phyloP scores from a whole-genome alignment of 1,284 basidiomycete species.

The Fomes fomentarius region DNA sequence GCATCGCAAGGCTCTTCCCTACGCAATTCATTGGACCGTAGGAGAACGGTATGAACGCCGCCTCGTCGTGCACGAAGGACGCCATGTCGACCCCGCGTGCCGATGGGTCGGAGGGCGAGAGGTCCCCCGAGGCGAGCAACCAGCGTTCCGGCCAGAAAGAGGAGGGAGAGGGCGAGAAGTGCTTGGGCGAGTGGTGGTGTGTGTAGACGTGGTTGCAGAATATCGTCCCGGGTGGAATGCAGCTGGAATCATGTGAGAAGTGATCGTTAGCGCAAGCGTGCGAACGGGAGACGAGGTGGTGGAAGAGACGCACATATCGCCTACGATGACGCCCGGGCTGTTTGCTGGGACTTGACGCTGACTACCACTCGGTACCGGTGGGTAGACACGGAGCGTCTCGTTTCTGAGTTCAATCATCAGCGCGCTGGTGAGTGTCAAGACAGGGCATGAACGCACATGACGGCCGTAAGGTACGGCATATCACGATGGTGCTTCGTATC shows the following conservation, averaged over 20 bases:
- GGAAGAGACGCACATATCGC: no score
- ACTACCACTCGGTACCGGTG: no score
- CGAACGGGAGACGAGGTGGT: no score
- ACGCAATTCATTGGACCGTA: no score
- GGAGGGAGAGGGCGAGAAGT: constrained; percentile 28
- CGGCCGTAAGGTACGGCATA: constrained; percentile 35
- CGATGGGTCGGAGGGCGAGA: not conserved
- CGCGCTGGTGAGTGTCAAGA: not conserved
- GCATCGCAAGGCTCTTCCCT: not conserved
- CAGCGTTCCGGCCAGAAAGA: constrained; percentile 33
- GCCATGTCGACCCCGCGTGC: not conserved
- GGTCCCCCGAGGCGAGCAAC: constrained; percentile 17
- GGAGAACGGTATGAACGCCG: constrained; percentile 24
- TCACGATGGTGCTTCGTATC: constrained; percentile 24
- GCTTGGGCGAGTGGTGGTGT: constrained; percentile 31
- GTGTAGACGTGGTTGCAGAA: constrained; percentile 23
- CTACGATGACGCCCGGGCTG: no score
- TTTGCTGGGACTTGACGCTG: no score
- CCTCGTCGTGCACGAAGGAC: not conserved
- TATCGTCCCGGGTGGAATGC: constrained; percentile 27
- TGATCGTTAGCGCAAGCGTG: no score
- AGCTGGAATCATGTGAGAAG: constrained; percentile 7
- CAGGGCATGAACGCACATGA: constrained; percentile 26
- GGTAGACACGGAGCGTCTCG: constrained; percentile 47
- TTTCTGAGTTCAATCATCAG: constrained; percentile 42